Conservation (phyloP, 306 rosid species). For the Begonia masoniana region DNA sequence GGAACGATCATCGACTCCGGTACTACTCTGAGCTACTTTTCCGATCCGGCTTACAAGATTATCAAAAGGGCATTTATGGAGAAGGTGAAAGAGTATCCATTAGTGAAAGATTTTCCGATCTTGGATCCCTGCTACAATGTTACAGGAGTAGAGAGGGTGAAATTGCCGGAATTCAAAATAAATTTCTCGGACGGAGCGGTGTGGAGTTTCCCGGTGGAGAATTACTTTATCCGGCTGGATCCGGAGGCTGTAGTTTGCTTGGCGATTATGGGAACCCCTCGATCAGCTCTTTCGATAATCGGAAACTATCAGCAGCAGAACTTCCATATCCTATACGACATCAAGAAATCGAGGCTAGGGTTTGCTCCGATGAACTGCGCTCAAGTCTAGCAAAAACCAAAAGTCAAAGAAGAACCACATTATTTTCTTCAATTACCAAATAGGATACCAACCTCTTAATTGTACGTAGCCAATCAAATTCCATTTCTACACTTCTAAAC, state of each 20-base stretch:
- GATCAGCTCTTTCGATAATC: conserved; percentile 62
- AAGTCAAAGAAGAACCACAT: too few relatives aligned
- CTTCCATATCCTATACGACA: conserved; percentile 73
- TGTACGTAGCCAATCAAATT: too few relatives aligned
- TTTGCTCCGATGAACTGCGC: conserved; percentile 85
- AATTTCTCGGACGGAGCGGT: conserved; percentile 67
- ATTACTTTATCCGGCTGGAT: conserved; percentile 73
- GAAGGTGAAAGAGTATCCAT: conserved; percentile 42
- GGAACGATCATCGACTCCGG: conserved; percentile 98
- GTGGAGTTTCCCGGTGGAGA: conserved; percentile 87
- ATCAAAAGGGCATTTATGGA: conserved; percentile 55
- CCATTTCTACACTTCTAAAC: too few relatives aligned
- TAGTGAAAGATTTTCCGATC: conserved; percentile 46
- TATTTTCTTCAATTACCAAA: too few relatives aligned
- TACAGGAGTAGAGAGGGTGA: conserved; percentile 55
- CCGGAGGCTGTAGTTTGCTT: conserved; percentile 56
- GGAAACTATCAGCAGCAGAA: conserved; percentile 99
- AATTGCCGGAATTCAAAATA: conserved; percentile 72
- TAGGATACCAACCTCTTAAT: too few relatives aligned
- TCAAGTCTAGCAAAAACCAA: conserved; percentile 27
- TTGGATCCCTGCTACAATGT: conserved; percentile 89
- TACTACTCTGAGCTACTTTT: conserved; percentile 83
- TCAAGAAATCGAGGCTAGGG: conserved; percentile 78
- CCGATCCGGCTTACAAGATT: conserved; percentile 64
- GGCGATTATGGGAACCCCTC: conserved; percentile 70